phyloP scores from a whole-genome alignment of 352 stramenopile genomes.

The Phytophthora pseudosyringae region DNA sequence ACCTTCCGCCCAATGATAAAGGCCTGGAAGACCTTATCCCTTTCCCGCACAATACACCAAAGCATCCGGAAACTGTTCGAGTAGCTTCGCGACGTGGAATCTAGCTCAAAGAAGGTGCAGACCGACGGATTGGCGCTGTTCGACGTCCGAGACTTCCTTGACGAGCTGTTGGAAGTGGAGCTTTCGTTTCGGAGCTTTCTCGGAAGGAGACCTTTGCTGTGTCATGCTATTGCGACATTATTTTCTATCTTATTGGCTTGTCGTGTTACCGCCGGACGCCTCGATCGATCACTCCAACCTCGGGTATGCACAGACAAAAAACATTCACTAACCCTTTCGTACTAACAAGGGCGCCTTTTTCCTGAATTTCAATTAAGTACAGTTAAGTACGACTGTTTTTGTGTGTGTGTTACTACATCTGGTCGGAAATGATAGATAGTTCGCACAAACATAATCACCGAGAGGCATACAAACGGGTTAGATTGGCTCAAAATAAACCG shows the following conservation, averaged over 20 bases:
- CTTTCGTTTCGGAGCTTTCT: neutral
- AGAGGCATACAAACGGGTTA: too few species aligned
- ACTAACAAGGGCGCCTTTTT: too few species aligned
- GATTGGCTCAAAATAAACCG: too few species aligned
- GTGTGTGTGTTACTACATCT: too few species aligned
- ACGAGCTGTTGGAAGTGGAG: neutral
- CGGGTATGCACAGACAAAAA: too few species aligned
- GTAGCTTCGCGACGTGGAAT: too few species aligned
- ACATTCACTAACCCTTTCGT: too few species aligned
- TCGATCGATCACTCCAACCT: neutral
- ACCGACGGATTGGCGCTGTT: neutral
- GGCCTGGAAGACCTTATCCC: neutral
- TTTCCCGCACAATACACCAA: neutral
- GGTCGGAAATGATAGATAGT: too few species aligned
- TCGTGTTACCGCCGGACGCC: neutral
- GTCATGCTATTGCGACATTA: slow-evolving; percentile 3
- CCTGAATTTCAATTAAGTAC: too few species aligned
- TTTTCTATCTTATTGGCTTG: neutral
- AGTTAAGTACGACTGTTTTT: too few species aligned
- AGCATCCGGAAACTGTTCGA: neutral
- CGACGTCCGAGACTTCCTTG: neutral
- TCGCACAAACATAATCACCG: too few species aligned
- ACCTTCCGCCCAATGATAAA: neutral
- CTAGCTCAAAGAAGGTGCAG: neutral
- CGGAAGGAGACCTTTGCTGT: neutral